These are phyloP conservation scores for Exophiala aquamarina DNA, from an alignment of 2,329 filamentous ascomycete genomes.

Conservation along the genomic window DNA sequence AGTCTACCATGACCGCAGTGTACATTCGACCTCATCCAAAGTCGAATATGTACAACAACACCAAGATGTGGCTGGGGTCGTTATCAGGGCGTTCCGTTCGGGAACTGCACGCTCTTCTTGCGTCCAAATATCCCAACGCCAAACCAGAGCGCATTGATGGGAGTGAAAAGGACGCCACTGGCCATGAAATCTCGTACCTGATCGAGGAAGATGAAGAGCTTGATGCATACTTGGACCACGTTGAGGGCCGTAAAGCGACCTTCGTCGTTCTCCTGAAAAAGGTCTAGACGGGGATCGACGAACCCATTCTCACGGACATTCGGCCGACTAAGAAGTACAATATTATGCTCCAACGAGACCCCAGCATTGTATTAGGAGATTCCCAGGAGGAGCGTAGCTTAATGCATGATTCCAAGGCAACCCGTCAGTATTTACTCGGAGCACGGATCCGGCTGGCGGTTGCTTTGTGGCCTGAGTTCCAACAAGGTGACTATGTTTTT, in stretches of 20 bases:
- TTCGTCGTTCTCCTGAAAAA: conserved; percentile 48
- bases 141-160: conserved; percentile 65
- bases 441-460: too few species aligned
- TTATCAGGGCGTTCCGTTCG: conserved; percentile 58
- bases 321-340: too few species aligned
- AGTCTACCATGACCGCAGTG: conserved; percentile 37
- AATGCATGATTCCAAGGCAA: too few species aligned
- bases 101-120: conserved; percentile 64
- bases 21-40: conserved; percentile 69
- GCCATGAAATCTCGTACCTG: conserved; percentile 61
- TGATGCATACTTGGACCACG: conserved; percentile 67
- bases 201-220: conserved; percentile 73
- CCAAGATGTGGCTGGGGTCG: conserved; percentile 64
- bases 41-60: conserved; percentile 53
- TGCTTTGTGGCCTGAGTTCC: too few species aligned
- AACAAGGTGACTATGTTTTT: too few species aligned
- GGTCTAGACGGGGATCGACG: not conserved
- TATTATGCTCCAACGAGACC: too few species aligned
- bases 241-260: conserved; percentile 55
- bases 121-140: conserved; percentile 60
- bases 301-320: too few species aligned
- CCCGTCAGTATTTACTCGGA: too few species aligned
- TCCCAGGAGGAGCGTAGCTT: too few species aligned
- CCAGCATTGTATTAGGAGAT: too few species aligned
- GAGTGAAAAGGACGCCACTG: conserved; percentile 55